Evolutionary conservation across 73 alveolate genomes (phyloP).

Genomic region (Breviolum minutum): DNA sequence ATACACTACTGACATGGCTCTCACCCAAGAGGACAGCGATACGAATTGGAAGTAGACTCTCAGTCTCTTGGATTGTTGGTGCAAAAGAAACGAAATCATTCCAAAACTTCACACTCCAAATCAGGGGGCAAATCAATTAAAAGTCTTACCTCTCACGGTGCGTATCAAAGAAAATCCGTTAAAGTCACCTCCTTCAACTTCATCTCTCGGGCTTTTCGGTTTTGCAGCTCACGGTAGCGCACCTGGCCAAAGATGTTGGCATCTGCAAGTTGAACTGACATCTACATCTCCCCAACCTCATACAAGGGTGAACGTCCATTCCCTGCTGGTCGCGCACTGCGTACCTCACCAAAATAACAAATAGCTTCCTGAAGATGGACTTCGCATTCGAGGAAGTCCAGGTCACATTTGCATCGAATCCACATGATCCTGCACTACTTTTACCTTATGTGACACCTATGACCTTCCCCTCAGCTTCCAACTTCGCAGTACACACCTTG

Average conservation of each 20-base stretch:
- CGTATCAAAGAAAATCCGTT: neutral
- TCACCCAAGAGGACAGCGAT: no score
- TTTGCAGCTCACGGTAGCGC: constrained; percentile 28
- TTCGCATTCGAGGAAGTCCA: no score
- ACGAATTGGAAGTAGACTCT: no score
- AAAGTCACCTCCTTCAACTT: constrained; percentile 24
- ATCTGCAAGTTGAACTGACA: neutral
- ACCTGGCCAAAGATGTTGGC: neutral
- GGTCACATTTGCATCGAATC: neutral
- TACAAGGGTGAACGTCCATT: neutral
- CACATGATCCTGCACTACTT: neutral
- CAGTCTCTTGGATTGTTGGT: no score
- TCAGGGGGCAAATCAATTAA: neutral
- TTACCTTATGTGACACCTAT: neutral
- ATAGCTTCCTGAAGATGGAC: neutral
- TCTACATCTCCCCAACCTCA: neutral
- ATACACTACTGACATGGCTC: no score
- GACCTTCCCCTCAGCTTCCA: neutral
- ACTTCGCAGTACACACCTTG: no score
- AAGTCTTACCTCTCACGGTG: no score
- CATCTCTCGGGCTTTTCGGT: constrained; percentile 43
- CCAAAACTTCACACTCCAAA: neutral
- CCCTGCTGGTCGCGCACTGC: constrained; percentile 12
- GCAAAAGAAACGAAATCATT: neutral
- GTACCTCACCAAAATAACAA: neutral